Evolutionary conservation across 495 filamentous ascomycete species (phyloP).

Genomic region (Mytilinidion resinicola): DNA sequence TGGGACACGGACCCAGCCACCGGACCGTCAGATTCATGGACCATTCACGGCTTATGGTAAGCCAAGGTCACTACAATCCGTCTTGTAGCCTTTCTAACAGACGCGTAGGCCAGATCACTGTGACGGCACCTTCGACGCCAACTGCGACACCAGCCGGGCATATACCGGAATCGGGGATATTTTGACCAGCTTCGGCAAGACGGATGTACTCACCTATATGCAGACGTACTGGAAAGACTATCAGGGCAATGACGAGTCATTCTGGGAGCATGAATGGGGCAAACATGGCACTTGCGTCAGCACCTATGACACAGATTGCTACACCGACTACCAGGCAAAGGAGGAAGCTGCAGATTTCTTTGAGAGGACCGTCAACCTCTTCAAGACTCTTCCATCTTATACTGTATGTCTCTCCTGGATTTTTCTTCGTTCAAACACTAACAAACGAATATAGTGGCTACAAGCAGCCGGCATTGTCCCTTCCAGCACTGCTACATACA

Average conservation of each 20-base stretch:
- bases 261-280: conserved; percentile 85
- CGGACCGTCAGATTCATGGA: conserved; percentile 73
- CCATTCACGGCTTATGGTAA: conserved; percentile 75
- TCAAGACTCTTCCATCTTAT: conserved; percentile 58
- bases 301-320: conserved; percentile 67
- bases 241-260: conserved; percentile 55
- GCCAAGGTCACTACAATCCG: neutral
- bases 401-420: conserved; percentile 35
- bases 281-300: conserved; percentile 77
- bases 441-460: conserved; percentile 43
- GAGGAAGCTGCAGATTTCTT: conserved; percentile 62
- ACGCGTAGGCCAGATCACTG: conserved; percentile 66
- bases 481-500: conserved; percentile 55
- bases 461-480: conserved; percentile 59
- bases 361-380: conserved; percentile 50
- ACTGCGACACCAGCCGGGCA: conserved; percentile 59
- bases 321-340: conserved; percentile 53
- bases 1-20: conserved; percentile 72
- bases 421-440: neutral
- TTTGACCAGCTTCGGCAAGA: conserved; percentile 54
- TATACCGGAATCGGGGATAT: conserved; percentile 69
- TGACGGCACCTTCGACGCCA: conserved; percentile 70
- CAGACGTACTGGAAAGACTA: conserved; percentile 69
- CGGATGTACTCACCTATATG: conserved; percentile 65
- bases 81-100: neutral